These are phyloP conservation scores for Wickerhamiella azyma DNA, from an alignment of 805 yeast species.

Conservation along the genomic window DNA sequence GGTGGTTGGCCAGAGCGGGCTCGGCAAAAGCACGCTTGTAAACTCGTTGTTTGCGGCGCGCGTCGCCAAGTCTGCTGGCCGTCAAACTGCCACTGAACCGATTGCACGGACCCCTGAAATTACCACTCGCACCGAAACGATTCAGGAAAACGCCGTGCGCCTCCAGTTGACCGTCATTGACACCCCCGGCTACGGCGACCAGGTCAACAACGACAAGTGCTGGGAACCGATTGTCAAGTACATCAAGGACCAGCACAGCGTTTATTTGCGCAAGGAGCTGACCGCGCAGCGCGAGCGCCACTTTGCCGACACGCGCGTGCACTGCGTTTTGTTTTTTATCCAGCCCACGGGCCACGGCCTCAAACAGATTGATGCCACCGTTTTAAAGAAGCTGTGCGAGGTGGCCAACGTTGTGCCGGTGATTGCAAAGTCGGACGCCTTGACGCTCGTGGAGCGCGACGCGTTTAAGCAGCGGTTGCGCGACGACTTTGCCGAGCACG, in stretches of 20 bases:
- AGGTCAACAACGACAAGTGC: conserved; percentile 83
- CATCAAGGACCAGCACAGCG: conserved; percentile 88
- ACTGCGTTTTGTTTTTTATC: conserved; percentile 80
- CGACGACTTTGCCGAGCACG: conserved; percentile 57
- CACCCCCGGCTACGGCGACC: conserved; percentile 98
- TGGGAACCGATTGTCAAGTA: conserved; percentile 95
- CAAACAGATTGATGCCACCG: conserved; percentile 67
- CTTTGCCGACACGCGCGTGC: conserved; percentile 82
- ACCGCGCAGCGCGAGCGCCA: conserved; percentile 82
- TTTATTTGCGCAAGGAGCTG: conserved; percentile 80
- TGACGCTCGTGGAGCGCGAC: conserved; percentile 74
- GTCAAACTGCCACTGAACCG: conserved; percentile 54
- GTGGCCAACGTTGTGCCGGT: conserved; percentile 90
- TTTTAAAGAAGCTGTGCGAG: conserved; percentile 71
- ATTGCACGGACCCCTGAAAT: conserved; percentile 79
- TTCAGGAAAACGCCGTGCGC: conserved; percentile 77
- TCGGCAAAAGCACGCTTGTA: conserved; percentile 85
- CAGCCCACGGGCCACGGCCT: conserved; percentile 84
- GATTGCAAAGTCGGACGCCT: conserved; percentile 84
- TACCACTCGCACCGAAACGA: conserved; percentile 30
- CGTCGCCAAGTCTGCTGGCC: conserved; percentile 60
- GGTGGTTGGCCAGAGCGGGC: conserved; percentile 84
- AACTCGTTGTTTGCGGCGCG: conserved; percentile 83
- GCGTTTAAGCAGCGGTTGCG: conserved; percentile 61
- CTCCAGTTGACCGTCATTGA: conserved; percentile 81